Evolutionary conservation across 257 asterid genomes (phyloP).

Genomic region (Echites panduratus): DNA sequence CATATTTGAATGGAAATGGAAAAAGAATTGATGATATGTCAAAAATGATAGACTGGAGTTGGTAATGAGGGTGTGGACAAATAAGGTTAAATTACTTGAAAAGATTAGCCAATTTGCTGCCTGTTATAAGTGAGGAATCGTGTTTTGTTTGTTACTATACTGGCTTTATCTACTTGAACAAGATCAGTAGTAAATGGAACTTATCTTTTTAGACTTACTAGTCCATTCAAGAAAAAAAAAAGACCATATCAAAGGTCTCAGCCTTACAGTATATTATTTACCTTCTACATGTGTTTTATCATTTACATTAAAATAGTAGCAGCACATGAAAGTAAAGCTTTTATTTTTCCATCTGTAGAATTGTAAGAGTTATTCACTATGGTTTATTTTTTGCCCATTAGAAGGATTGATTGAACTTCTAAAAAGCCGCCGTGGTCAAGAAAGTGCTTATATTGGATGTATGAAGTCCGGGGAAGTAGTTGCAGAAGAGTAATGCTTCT

Average conservation of each 20-base stretch:
- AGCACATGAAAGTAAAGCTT: not conserved
- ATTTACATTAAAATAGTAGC: not conserved
- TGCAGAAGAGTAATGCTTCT: constrained; percentile 63
- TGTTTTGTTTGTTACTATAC: not conserved
- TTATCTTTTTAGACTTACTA: not conserved
- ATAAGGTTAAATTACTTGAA: not conserved
- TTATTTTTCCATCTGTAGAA: not conserved
- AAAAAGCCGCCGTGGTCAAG: constrained; percentile 58
- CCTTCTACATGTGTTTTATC: not conserved
- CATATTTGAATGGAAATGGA: not conserved
- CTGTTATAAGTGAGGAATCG: not conserved
- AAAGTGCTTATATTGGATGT: constrained; percentile 84
- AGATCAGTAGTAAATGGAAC: not conserved
- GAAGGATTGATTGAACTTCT: constrained; percentile 75
- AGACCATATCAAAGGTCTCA: not conserved
- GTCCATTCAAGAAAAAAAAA: not conserved
- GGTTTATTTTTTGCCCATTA: constrained; percentile 20
- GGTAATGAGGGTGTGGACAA: not conserved
- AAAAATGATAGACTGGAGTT: not conserved
- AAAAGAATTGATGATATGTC: not conserved
- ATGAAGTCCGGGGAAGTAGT: constrained; percentile 93
- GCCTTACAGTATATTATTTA: not conserved
- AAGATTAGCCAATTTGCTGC: not conserved
- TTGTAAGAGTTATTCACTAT: not conserved
- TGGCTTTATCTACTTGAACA: not conserved